These are phyloP conservation scores for Carex myosuroides DNA, from an alignment of 176 grass and related monocot genomes.

Conservation along the genomic window DNA sequence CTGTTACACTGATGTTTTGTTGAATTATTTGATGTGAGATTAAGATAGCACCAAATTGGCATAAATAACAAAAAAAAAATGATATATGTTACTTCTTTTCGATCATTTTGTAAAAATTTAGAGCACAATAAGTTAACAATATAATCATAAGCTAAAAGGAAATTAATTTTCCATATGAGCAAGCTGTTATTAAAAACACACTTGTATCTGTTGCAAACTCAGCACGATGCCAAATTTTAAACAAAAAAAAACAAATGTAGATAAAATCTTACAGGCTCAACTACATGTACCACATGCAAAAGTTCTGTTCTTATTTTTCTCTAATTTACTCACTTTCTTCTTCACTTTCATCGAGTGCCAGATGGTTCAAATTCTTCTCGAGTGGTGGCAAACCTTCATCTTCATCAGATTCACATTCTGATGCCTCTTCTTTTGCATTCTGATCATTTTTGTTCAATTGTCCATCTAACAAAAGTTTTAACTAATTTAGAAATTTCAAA, in stretches of 20 bases:
- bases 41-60: not conserved
- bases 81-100: not conserved
- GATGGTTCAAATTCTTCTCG: slow-evolving; percentile 79
- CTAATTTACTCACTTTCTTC: slow-evolving; percentile 40
- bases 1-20: not conserved
- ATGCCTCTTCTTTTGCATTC: slow-evolving; percentile 25
- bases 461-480: slow-evolving; percentile 7
- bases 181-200: not conserved
- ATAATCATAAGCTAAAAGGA: not conserved
- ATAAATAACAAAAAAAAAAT: not conserved
- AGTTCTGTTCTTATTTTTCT: not conserved
- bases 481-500: not conserved
- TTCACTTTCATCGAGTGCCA: slow-evolving; percentile 37
- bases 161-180: not conserved
- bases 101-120: not conserved
- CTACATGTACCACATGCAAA: not conserved
- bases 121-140: not conserved
- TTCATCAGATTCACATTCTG: slow-evolving; percentile 46
- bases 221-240: not conserved
- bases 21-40: not conserved
- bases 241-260: not conserved
- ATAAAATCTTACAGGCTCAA: not conserved
- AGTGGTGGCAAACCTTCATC: slow-evolving; percentile 76
- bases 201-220: not conserved
- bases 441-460: slow-evolving; percentile 1